These are phyloP conservation scores for Taxawa tesnikishii DNA, from an alignment of 2,329 filamentous ascomycete species.

Conservation along the genomic window DNA sequence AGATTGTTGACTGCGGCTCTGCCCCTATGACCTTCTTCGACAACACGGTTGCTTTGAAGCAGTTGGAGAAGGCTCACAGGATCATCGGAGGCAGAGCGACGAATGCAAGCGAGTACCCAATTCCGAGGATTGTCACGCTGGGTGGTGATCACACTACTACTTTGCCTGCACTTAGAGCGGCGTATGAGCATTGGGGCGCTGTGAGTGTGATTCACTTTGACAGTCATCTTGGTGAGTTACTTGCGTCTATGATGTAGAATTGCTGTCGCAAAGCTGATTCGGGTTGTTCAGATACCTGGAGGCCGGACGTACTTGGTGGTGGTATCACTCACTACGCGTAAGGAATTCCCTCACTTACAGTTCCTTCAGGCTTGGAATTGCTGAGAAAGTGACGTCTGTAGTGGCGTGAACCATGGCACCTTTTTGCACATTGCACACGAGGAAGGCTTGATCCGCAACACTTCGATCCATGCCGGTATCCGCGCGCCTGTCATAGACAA, in stretches of 20 bases:
- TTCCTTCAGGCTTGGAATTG: no score
- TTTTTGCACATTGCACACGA: constrained; percentile 52
- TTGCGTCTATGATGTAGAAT: neutral
- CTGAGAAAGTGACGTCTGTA: no score
- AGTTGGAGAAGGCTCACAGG: constrained; percentile 40
- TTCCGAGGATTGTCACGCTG: constrained; percentile 40
- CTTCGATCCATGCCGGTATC: constrained; percentile 50
- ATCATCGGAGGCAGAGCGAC: constrained; percentile 25
- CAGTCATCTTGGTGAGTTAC: constrained; percentile 35
- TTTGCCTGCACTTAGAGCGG: constrained; percentile 38
- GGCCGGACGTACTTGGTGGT: constrained; percentile 42
- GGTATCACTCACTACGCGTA: constrained; percentile 49
- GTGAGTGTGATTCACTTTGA: constrained; percentile 49
- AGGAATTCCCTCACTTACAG: constrained; percentile 15
- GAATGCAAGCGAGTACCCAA: constrained; percentile 28
- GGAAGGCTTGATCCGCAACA: constrained; percentile 46
- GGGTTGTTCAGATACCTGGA: constrained; percentile 37
- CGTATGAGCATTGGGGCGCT: constrained; percentile 37
- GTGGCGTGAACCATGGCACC: constrained; percentile 48
- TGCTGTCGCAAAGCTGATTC: neutral
- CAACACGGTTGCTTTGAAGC: constrained; percentile 42
- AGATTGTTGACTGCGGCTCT: constrained; percentile 44
- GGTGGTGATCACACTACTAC: constrained; percentile 47
- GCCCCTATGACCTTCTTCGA: constrained; percentile 35
- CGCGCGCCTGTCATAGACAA: constrained; percentile 39